Conservation (phyloP, 78 protist species). For the Ministeria vibrans region DNA sequence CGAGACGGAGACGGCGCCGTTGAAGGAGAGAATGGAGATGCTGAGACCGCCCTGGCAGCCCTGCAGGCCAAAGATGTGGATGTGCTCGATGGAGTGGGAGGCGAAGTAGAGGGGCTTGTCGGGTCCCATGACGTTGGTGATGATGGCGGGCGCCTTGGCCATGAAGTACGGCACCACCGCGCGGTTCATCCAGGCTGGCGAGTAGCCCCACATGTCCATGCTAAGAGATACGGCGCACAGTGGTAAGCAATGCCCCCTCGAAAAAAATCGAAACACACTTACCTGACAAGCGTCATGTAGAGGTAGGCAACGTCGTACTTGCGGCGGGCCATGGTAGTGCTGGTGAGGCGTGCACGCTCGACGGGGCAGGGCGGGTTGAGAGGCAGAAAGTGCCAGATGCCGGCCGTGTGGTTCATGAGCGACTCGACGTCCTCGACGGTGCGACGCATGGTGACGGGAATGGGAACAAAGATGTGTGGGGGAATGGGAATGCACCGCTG, state of each 20-base stretch:
- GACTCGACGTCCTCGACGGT: not conserved
- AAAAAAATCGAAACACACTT: too few species aligned
- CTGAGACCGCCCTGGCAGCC: not conserved
- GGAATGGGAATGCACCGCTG: not conserved
- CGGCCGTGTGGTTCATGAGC: not conserved
- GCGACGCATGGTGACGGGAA: not conserved
- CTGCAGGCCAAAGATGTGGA: slow-evolving; percentile 10
- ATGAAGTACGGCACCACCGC: not conserved
- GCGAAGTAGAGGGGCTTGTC: not conserved
- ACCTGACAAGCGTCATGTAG: not conserved
- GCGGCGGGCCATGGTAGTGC: not conserved
- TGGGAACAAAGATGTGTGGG: not conserved
- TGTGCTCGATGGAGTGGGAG: not conserved
- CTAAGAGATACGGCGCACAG: too few species aligned
- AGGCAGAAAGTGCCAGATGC: slow-evolving; percentile 4
- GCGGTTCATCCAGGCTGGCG: not conserved
- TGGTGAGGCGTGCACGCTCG: not conserved
- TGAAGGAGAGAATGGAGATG: not conserved
- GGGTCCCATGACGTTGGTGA: slow-evolving; percentile 1
- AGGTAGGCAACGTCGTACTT: not conserved
- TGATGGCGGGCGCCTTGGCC: not conserved
- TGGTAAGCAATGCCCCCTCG: too few species aligned
- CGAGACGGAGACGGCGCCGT: not conserved
- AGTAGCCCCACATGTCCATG: not conserved
- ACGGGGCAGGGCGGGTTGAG: not conserved